phyloP scores from a whole-genome alignment of 192 early-diverging fungal genomes.

The Physocladia obscura region DNA sequence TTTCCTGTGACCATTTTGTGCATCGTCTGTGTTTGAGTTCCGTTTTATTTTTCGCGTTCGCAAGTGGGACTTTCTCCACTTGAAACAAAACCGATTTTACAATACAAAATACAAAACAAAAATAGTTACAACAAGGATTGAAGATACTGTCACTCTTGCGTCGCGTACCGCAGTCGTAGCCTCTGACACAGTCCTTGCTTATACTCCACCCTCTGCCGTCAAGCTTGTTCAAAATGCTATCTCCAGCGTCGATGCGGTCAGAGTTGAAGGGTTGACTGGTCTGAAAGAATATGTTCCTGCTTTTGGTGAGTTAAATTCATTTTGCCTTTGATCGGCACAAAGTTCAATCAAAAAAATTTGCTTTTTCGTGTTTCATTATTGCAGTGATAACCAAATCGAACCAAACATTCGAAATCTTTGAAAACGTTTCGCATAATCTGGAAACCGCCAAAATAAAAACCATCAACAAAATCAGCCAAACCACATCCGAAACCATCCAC shows the following conservation, averaged over 20 bases:
- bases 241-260: not conserved
- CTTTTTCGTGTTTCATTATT: not conserved
- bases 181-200: not conserved
- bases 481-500: not conserved
- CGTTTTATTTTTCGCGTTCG: not conserved
- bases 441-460: not conserved
- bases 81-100: not conserved
- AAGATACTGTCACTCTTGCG: not conserved
- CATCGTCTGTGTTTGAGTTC: not conserved
- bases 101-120: too few species aligned
- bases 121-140: too few species aligned
- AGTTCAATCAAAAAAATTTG: not conserved
- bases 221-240: conserved; percentile 2
- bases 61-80: not conserved
- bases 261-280: conserved; percentile 5
- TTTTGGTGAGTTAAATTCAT: conserved; percentile 1
- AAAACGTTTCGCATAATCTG: not conserved
- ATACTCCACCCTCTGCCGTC: conserved; percentile 9
- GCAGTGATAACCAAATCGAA: not conserved
- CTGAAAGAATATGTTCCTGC: conserved; percentile 2
- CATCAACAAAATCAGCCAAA: not conserved
- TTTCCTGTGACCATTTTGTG: not conserved
- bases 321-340: not conserved
- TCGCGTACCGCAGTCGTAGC: not conserved
- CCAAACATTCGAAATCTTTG: conserved; percentile 19